A percentile compares a stretch with the other conserved stretches of the same genome.
Conservation (phyloP, 129 eudicot genomes). For the Cynara cardunculus region DNA sequence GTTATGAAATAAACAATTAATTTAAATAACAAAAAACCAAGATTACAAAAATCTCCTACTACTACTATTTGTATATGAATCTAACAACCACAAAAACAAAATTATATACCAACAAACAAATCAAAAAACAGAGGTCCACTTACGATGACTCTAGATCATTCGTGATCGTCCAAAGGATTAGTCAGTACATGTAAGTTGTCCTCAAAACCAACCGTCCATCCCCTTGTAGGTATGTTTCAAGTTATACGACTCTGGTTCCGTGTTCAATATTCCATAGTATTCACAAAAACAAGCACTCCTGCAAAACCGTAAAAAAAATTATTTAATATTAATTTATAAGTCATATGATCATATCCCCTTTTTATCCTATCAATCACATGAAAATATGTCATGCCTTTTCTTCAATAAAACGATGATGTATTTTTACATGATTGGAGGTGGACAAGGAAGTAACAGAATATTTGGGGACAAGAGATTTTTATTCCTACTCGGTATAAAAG, state of each 20-base stretch:
- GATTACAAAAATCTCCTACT: background rate
- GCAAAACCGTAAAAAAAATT: background rate
- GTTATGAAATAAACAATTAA: background rate
- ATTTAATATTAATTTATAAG: background rate
- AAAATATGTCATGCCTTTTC: too few relatives aligned
- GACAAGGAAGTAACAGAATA: too few relatives aligned
- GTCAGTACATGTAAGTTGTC: too few relatives aligned
- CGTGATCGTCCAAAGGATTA: too few relatives aligned
- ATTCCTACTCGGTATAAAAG: background rate
- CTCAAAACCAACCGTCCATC: background rate
- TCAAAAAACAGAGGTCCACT: too few relatives aligned
- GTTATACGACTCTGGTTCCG: background rate
- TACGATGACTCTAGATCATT: too few relatives aligned
- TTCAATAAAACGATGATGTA: background rate
- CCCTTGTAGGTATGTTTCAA: background rate
- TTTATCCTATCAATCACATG: background rate
- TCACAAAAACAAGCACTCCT: constrained; percentile 22
- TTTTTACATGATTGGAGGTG: background rate
- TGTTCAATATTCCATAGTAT: background rate
- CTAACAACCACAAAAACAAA: background rate
- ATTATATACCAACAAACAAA: background rate
- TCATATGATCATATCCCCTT: too few relatives aligned
- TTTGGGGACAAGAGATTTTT: background rate
- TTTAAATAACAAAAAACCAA: background rate
- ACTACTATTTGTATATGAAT: background rate